Evolutionary conservation across 1,284 basidiomycete species (phyloP).

Genomic region (Rhodofomes roseus): DNA sequence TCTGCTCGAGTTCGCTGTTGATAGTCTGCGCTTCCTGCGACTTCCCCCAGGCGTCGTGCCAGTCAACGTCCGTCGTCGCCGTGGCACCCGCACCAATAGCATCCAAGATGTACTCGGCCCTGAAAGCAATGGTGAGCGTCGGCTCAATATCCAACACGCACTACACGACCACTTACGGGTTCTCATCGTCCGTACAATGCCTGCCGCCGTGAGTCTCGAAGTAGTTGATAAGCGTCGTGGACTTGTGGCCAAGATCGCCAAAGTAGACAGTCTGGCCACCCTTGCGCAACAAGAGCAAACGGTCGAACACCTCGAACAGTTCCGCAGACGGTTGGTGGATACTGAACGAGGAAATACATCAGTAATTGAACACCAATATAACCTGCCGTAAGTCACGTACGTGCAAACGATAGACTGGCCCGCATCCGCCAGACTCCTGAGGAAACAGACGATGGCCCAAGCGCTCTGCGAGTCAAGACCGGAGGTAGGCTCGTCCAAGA

Average conservation of each 20-base stretch:
- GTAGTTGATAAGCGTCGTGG: slow-evolving; percentile 58
- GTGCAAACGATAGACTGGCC: slow-evolving; percentile 79
- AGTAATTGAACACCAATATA: neutral
- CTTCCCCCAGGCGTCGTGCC: slow-evolving; percentile 31
- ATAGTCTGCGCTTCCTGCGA: slow-evolving; percentile 23
- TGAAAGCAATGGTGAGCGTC: slow-evolving; percentile 17
- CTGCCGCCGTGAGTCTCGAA: slow-evolving; percentile 62
- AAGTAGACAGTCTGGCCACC: slow-evolving; percentile 81
- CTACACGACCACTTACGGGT: slow-evolving; percentile 30
- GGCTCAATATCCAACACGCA: slow-evolving; percentile 24
- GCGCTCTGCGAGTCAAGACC: slow-evolving; percentile 89
- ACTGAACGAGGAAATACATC: slow-evolving; percentile 7
- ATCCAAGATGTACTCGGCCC: slow-evolving; percentile 69
- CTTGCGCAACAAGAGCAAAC: slow-evolving; percentile 53
- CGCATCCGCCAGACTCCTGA: slow-evolving; percentile 77
- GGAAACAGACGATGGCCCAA: slow-evolving; percentile 80
- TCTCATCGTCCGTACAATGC: slow-evolving; percentile 35
- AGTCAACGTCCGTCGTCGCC: slow-evolving; percentile 29
- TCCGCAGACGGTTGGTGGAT: slow-evolving; percentile 72
- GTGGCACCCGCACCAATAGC: slow-evolving; percentile 61
- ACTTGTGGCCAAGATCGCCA: slow-evolving; percentile 65
- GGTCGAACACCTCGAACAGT: slow-evolving; percentile 71
- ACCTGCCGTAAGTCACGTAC: slow-evolving; percentile 15
- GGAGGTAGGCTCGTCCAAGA: slow-evolving; percentile 82
- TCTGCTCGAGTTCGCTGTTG: slow-evolving; percentile 27